Conservation (phyloP, 139 green algal genomes). For the Micromonas pusilla region DNA sequence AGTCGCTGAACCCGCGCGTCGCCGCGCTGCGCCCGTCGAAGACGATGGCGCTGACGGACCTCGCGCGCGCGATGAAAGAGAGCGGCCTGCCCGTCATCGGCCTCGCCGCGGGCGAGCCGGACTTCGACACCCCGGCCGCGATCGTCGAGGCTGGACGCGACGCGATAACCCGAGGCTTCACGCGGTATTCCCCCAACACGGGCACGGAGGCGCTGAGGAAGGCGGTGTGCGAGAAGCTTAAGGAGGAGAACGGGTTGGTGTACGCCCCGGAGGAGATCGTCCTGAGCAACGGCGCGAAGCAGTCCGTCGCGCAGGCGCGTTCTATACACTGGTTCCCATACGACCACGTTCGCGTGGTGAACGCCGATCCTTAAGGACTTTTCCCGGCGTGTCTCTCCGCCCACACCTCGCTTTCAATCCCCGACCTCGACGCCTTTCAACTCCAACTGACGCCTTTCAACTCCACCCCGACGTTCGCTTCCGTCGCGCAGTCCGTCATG, state of each 20-base stretch:
- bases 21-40: constrained; percentile 70
- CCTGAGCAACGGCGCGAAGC: constrained; percentile 66
- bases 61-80: constrained; percentile 53
- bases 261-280: constrained; percentile 80
- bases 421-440: no score
- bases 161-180: constrained; percentile 72
- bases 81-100: constrained; percentile 50
- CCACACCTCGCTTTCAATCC: no score
- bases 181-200: constrained; percentile 87
- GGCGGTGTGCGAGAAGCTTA: constrained; percentile 82
- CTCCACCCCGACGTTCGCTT: no score
- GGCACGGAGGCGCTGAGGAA: constrained; percentile 68
- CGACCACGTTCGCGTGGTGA: no score
- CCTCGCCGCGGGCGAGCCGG: constrained; percentile 86
- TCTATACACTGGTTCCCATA: neutral
- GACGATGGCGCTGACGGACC: constrained; percentile 89
- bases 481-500: constrained; percentile 69
- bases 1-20: constrained; percentile 42
- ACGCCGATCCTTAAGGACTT: no score
- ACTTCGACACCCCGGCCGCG: constrained; percentile 84
- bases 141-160: constrained; percentile 55
- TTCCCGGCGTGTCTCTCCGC: no score
- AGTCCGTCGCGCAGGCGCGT: neutral
- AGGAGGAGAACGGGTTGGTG: constrained; percentile 74
- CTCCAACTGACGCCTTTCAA: no score